A percentile compares a stretch with the other conserved stretches of the same genome.
Evolutionary conservation across 2,329 filamentous ascomycete species (phyloP).

Genomic region (Cladosporium colombiae): DNA sequence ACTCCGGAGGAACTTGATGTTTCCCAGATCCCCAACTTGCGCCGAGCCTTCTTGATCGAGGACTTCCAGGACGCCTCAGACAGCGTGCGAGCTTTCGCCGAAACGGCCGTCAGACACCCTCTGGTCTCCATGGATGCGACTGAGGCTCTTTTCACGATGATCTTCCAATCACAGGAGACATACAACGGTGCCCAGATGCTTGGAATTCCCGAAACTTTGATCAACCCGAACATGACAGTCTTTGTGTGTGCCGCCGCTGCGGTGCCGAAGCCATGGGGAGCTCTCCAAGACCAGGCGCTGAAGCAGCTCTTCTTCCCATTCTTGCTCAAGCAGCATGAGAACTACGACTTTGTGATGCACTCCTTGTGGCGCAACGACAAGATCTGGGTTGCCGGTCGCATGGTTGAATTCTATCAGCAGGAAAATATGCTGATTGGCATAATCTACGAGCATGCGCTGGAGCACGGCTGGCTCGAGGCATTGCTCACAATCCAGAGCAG

Average conservation of each 20-base stretch:
- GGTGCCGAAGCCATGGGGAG: constrained; percentile 74
- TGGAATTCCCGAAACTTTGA: constrained; percentile 60
- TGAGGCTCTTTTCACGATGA: constrained; percentile 64
- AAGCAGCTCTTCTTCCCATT: constrained; percentile 81
- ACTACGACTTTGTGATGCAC: constrained; percentile 86
- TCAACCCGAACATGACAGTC: constrained; percentile 73
- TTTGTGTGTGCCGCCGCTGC: constrained; percentile 78
- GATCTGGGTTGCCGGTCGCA: constrained; percentile 77
- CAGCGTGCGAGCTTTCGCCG: constrained; percentile 60
- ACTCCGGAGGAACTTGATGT: constrained; percentile 76
- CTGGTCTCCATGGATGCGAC: constrained; percentile 86
- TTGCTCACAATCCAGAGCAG: constrained; percentile 77
- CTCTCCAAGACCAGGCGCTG: constrained; percentile 72
- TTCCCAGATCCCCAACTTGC: constrained; percentile 77
- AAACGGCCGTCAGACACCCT: constrained; percentile 75
- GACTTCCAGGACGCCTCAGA: constrained; percentile 64
- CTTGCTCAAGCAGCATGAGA: constrained; percentile 72
- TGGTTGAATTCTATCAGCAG: constrained; percentile 74
- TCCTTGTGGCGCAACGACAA: constrained; percentile 90
- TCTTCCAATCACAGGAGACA: constrained; percentile 59
- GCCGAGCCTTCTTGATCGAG: constrained; percentile 70
- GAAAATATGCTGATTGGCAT: constrained; percentile 67
- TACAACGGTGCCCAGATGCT: constrained; percentile 59
- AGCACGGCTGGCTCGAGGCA: constrained; percentile 81
- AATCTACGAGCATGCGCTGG: constrained; percentile 77